Conservation (phyloP, 352 stramenopile genomes). For the Detonula confervacea region DNA sequence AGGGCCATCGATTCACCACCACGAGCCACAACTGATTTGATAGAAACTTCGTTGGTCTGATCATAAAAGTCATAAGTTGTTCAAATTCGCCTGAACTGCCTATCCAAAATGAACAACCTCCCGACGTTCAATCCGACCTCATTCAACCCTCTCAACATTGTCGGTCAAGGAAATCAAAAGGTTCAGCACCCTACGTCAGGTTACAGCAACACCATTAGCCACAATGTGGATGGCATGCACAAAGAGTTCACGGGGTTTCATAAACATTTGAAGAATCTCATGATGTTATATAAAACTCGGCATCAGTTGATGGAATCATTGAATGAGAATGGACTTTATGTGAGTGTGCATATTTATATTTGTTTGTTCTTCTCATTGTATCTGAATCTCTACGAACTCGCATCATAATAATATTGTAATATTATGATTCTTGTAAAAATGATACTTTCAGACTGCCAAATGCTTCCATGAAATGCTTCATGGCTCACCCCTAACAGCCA, state of each 20-base stretch:
- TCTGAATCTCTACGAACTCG: too few species aligned
- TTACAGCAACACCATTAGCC: constrained; percentile 44
- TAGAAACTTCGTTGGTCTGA: too few species aligned
- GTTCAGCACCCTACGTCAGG: constrained; percentile 14
- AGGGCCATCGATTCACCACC: too few species aligned
- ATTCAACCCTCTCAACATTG: constrained; percentile 46
- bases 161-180: constrained; percentile 23
- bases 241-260: constrained; percentile 47
- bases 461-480: constrained; percentile 53
- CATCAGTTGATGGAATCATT: constrained; percentile 55
- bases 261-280: constrained; percentile 54
- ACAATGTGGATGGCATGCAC: constrained; percentile 49
- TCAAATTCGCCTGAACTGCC: too few species aligned
- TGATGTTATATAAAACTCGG: constrained; percentile 47
- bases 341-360: constrained; percentile 31
- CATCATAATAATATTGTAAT: too few species aligned
- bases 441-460: constrained; percentile 50
- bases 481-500: constrained; percentile 35
- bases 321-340: constrained; percentile 57
- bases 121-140: too few species aligned
- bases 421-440: too few species aligned
- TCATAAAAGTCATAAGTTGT: constrained; percentile 9
- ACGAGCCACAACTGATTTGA: too few species aligned
- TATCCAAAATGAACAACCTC: constrained; percentile 13
- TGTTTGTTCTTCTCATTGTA: too few species aligned